These are phyloP conservation scores for Penicillium macrosclerotiorum DNA, from an alignment of 495 filamentous ascomycete species.

Conservation along the genomic window DNA sequence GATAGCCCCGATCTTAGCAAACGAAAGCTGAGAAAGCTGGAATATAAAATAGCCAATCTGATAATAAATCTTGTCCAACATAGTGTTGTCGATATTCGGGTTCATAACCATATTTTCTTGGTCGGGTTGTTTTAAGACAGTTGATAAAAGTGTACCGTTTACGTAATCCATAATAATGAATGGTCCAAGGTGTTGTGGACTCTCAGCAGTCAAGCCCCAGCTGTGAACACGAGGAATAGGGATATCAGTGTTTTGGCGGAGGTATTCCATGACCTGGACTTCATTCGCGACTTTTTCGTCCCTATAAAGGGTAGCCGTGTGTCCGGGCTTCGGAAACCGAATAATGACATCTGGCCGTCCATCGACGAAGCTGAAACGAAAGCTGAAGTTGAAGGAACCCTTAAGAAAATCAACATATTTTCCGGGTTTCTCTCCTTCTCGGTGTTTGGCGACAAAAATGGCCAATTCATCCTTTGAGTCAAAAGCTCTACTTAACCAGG, in stretches of 20 bases:
- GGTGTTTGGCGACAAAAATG: conserved; percentile 26
- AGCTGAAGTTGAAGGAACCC: conserved; percentile 34
- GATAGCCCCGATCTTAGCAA: conserved; percentile 36
- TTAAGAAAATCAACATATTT: conserved; percentile 27
- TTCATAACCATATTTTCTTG: conserved; percentile 31
- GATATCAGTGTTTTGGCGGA: conserved; percentile 38
- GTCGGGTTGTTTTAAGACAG: conserved; percentile 30
- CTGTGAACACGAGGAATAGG: conserved; percentile 32
- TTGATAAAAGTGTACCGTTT: conserved; percentile 29
- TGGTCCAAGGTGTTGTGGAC: conserved; percentile 35
- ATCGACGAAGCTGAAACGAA: conserved; percentile 31
- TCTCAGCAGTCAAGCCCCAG: conserved; percentile 34
- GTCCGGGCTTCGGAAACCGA: conserved; percentile 32
- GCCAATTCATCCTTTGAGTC: conserved; percentile 14
- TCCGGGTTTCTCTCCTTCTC: conserved; percentile 24
- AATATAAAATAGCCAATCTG: conserved; percentile 37
- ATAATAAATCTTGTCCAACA: conserved; percentile 26
- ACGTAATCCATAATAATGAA: conserved; percentile 45
- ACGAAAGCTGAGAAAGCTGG: conserved; percentile 37
- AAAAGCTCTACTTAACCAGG: conserved; percentile 15
- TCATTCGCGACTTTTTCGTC: conserved; percentile 42
- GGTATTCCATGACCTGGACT: conserved; percentile 34
- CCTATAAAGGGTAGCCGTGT: conserved; percentile 23
- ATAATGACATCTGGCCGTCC: conserved; percentile 28
- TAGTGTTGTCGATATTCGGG: conserved; percentile 27